A percentile compares a stretch with the other conserved stretches of the same genome.
Evolutionary conservation across 495 filamentous ascomycete genomes (phyloP).

Genomic region (Penicillium psychrofluorescens): DNA sequence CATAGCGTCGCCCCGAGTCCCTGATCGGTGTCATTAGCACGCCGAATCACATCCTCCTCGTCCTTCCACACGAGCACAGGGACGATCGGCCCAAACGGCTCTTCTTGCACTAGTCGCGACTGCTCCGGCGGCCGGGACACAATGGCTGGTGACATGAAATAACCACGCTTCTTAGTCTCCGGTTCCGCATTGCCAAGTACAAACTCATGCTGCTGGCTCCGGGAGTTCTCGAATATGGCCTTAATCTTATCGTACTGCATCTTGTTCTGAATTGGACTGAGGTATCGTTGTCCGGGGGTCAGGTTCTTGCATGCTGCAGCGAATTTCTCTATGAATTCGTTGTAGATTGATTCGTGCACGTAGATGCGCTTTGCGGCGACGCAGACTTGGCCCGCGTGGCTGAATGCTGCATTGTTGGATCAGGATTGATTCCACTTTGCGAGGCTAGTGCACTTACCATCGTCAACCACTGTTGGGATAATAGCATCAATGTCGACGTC

Average conservation of each 20-base stretch:
- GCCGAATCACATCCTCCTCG: slow-evolving; percentile 42
- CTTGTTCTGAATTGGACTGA: slow-evolving; percentile 41
- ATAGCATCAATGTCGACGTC: slow-evolving; percentile 50
- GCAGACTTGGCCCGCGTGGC: slow-evolving; percentile 53
- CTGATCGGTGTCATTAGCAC: slow-evolving; percentile 39
- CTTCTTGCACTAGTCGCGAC: slow-evolving; percentile 32
- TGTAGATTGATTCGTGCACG: slow-evolving; percentile 56
- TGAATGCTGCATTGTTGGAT: slow-evolving; percentile 39
- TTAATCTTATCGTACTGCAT: slow-evolving; percentile 45
- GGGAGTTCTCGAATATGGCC: slow-evolving; percentile 33
- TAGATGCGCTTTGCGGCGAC: slow-evolving; percentile 53
- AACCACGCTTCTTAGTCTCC: slow-evolving; percentile 20
- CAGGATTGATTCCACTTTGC: slow-evolving; percentile 44
- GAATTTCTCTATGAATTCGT: slow-evolving; percentile 45
- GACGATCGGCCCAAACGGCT: slow-evolving; percentile 41
- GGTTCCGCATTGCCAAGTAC: slow-evolving; percentile 16
- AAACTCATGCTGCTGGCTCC: slow-evolving; percentile 38
- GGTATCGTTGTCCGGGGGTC: slow-evolving; percentile 12
- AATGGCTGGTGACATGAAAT: slow-evolving; percentile 41
- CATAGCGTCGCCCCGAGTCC: slow-evolving; percentile 47
- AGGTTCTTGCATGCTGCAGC: slow-evolving; percentile 23
- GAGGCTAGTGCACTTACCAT: too few relatives aligned
- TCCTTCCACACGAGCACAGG: slow-evolving; percentile 41
- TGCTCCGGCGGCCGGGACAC: slow-evolving; percentile 45
- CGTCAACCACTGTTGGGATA: too few relatives aligned